These are phyloP conservation scores for Royoungia palumana DNA, from an alignment of 768 basidiomycete species.

Conservation along the genomic window DNA sequence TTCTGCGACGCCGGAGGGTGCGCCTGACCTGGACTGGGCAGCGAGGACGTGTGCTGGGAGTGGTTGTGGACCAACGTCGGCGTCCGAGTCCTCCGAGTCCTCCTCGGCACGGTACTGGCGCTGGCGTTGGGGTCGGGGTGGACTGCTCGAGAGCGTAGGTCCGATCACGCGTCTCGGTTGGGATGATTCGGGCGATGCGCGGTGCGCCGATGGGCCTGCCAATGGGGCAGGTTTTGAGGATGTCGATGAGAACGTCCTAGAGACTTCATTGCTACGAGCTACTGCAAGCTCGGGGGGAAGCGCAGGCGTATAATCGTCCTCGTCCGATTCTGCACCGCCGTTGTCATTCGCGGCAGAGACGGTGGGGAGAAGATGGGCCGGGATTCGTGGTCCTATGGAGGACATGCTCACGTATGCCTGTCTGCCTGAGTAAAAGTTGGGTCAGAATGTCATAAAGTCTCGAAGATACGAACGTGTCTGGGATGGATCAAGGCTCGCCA, in stretches of 20 bases:
- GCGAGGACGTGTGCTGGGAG: constrained; percentile 44
- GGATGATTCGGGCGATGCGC: constrained; percentile 16
- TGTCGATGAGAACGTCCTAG: constrained; percentile 22
- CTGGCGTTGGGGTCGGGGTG: constrained; percentile 34
- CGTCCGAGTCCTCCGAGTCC: constrained; percentile 66
- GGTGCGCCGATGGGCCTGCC: constrained; percentile 20
- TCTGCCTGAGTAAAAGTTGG: too few species aligned
- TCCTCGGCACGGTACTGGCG: constrained; percentile 26
- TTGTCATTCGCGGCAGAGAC: constrained; percentile 15
- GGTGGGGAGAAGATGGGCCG: constrained; percentile 41
- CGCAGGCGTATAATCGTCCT: constrained; percentile 68
- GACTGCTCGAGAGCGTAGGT: constrained; percentile 47
- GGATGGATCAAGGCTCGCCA: too few species aligned
- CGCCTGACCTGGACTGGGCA: constrained; percentile 23
- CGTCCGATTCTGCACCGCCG: constrained; percentile 37
- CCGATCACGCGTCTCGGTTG: constrained; percentile 41
- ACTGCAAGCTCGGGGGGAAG: constrained; percentile 70
- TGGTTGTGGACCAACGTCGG: constrained; percentile 84
- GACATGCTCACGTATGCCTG: constrained; percentile 34
- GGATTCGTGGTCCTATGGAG: constrained; percentile 56
- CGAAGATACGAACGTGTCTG: too few species aligned
- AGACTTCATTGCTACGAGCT: constrained; percentile 30
- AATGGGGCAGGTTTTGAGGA: constrained; percentile 6
- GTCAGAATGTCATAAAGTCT: neutral
- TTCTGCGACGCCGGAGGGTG: constrained; percentile 67